Evolutionary conservation across 1,284 basidiomycete genomes (phyloP).

Genomic region (Papiliotrema flavescens): DNA sequence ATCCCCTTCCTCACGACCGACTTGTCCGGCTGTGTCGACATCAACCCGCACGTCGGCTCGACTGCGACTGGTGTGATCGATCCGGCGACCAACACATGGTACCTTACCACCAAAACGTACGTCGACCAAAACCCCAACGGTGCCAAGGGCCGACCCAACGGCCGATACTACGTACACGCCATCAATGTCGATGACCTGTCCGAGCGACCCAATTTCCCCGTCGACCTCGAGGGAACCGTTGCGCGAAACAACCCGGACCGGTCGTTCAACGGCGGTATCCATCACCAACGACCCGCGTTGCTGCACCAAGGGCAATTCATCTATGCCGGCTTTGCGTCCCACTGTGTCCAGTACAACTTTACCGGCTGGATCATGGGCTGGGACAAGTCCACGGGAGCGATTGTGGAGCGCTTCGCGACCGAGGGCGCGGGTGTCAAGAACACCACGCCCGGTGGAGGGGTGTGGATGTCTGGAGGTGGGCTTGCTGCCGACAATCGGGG

Average conservation of each 20-base stretch:
- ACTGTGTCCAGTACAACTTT: constrained; percentile 15
- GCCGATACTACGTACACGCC: constrained; percentile 13
- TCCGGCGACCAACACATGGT: constrained; percentile 11
- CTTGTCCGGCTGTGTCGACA: constrained; percentile 12
- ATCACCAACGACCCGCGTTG: constrained; percentile 12
- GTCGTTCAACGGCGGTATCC: constrained; percentile 13
- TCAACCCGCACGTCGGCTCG: constrained; percentile 13
- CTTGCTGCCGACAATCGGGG: constrained; percentile 7
- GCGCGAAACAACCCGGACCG: constrained; percentile 13
- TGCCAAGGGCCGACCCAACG: constrained; percentile 10
- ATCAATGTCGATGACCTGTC: constrained; percentile 14
- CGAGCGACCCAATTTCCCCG: constrained; percentile 11
- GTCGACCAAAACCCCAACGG: constrained; percentile 6
- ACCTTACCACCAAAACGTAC: constrained; percentile 16
- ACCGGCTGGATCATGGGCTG: constrained; percentile 16
- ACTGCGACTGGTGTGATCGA: constrained; percentile 14
- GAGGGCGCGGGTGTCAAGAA: constrained; percentile 10
- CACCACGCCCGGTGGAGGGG: constrained; percentile 9
- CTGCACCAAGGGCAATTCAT: constrained; percentile 12
- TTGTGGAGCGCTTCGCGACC: constrained; percentile 10
- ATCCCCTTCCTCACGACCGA: constrained; percentile 14
- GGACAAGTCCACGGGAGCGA: constrained; percentile 9
- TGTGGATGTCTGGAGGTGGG: constrained; percentile 15
- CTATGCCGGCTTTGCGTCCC: constrained; percentile 13
- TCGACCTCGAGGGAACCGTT: constrained; percentile 9